Evolutionary conservation across 2,329 filamentous ascomycete species (phyloP), one percentile per base, ranked within the genome.

Genomic region (Ophiocordyceps robertsii): DNA sequence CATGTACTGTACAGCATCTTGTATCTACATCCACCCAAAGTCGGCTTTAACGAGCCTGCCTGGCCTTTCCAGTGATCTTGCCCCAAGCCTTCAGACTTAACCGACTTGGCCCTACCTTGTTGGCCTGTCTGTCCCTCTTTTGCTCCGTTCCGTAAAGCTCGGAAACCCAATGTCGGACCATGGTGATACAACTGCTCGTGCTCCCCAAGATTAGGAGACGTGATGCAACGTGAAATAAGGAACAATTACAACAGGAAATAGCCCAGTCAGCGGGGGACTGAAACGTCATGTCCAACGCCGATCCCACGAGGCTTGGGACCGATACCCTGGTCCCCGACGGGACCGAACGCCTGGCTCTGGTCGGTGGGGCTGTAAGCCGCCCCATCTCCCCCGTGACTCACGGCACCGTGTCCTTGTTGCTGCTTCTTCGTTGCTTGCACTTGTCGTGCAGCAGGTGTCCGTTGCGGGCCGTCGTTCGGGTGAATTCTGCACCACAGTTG

Each of bases 401-500:
- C 13, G 30, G 16, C 19, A 24, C 33, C 24, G 32, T 13, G n/a
- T 40, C 44, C 49, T 45, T 57, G 29, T 45, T 51, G 51, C 51
- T 51, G 51, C 51, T 59, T 47, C 57, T 54, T 47, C 58, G 54
- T 56, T 77, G 80, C 69, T 95, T 95, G 69, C 89, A 96, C 65
- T 95, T 95, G 57, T 94, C 88, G 62, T 95, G 86, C 43, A 76
- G 61, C 50, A 81, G 55, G 58, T 96, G 90, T 12, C 89, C 89
- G 57, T 95, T 95, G 47, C 88, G 75, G 37, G 90, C 90, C 19
- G 75, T 79, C 6, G 89, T 95, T 52, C 90, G 73, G 12, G 90
- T 95, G 55, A 96, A 96, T 55, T 94, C 88, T 11, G 88, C 88
- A 32, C 88, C 87, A 56, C 90, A 96, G 57, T 88, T 84, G 16